These are phyloP conservation scores for Dalbergia cultrata DNA, from an alignment of 306 rosid species.

Conservation along the genomic window DNA sequence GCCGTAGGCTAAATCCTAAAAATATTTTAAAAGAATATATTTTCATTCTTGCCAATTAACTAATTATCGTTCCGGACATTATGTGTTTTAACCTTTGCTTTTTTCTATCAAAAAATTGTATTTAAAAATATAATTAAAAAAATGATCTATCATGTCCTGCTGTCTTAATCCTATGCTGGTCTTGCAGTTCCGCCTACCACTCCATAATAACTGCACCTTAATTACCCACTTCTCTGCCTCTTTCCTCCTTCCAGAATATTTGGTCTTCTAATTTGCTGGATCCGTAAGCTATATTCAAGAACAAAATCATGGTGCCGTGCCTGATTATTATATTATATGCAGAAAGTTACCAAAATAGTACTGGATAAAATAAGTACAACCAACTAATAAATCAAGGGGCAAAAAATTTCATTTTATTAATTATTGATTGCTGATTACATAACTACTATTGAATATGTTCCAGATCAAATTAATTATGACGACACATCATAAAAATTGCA, in stretches of 20 bases:
- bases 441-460: too few relatives aligned
- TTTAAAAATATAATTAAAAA: too few relatives aligned
- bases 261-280: not conserved
- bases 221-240: not conserved
- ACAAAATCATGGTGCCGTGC: not conserved
- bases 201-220: not conserved
- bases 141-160: too few relatives aligned
- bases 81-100: too few relatives aligned
- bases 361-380: not conserved
- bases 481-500: too few relatives aligned
- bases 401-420: not conserved
- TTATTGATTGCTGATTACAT: not conserved
- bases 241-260: not conserved
- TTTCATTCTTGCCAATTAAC: too few relatives aligned
- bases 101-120: too few relatives aligned
- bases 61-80: too few relatives aligned
- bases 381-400: not conserved
- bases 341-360: not conserved
- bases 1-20: too few relatives aligned
- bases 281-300: constrained; percentile 1
- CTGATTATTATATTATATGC: not conserved
- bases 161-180: not conserved
- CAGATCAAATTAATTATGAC: too few relatives aligned
- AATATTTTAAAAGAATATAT: too few relatives aligned
- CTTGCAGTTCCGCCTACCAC: not conserved